phyloP scores from a whole-genome alignment of 78 protist genomes.

The Monosiga brevicollis region DNA sequence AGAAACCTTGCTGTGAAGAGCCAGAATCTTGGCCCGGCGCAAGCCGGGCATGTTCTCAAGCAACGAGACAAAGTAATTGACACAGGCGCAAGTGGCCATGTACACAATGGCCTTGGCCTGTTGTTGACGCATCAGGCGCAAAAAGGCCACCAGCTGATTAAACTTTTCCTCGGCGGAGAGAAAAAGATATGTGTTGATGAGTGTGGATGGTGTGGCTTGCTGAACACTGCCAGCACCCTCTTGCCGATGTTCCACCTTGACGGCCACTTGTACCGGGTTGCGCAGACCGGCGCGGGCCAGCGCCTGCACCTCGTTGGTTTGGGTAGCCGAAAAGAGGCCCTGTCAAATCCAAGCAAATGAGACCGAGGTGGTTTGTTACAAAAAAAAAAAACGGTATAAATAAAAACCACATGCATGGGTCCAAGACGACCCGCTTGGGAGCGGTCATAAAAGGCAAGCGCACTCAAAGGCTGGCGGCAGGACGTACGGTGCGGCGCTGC shows the following conservation, averaged over 20 bases:
- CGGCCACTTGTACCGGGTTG: constrained; percentile 46
- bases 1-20: constrained; percentile 58
- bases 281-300: constrained; percentile 38
- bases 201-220: constrained; percentile 16
- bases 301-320: constrained; percentile 20
- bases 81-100: constrained; percentile 60
- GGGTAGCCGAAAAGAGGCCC: constrained; percentile 68
- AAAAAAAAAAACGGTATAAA: too few species aligned
- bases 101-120: constrained; percentile 30
- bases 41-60: neutral
- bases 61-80: constrained; percentile 34
- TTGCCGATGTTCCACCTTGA: constrained; percentile 1
- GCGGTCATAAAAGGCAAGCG: too few species aligned
- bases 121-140: too few species aligned
- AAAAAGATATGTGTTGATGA: constrained; percentile 26
- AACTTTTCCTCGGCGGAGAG: constrained; percentile 4
- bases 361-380: too few species aligned
- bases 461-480: too few species aligned
- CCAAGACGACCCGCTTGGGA: too few species aligned
- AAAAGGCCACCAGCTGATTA: constrained; percentile 6
- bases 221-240: neutral
- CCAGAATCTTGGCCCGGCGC: neutral
- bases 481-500: too few species aligned
- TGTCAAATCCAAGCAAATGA: too few species aligned
- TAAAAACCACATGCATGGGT: too few species aligned